Base-by-base conservation (phyloP, 257 asterid species). In the Petunia axillaris region DNA sequence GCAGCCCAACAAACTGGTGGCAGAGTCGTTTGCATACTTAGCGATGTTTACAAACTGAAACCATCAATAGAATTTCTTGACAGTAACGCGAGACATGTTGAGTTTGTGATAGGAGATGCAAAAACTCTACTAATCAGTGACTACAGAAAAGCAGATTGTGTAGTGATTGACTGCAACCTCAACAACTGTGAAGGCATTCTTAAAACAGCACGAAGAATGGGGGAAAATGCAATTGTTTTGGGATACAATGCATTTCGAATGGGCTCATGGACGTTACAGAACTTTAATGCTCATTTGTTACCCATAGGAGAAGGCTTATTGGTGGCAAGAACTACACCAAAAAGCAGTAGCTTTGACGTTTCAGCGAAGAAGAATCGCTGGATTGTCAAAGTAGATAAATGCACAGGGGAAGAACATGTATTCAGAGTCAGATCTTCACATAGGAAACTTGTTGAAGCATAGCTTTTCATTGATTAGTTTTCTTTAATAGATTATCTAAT, bases 1-100 rank as follows among this genome's bases (percentile, higher is more conserved):
- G 97, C 97, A 0, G 96, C 97, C 0, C 92, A 89, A 14, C 96
- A 91, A 83, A 93, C 97, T 25, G 91, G 96, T 1, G 93, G 97
- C 1, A 83, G 76, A 0, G 83, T 93, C 37, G 63, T 93, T 37
- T 93, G 94, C 86, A 89, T 91, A 52, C 90, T 87, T 75, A 80
- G 63, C 0, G 82, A 66, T 60, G 16, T 53, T 4, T 68, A 89
- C 8, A 85, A 88, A 38, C 83, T 78, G 2, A 39, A 48, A 1
- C 11, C 79, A 15, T 87, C 91, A n/a, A 43, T 38, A 65, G 15
- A 35, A 1, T 14, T 75, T 16, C 88, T 79, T 2, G 87, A 86
- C 38, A 1, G 11, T 2, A 80, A 75, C 5, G 82, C 86, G 5
- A 50, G 14, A 3, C 65, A 80, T 66, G 87, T 90, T 3, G 88